phyloP scores from a whole-genome alignment of 2,329 filamentous ascomycete genomes.

The Pseudocercospora crystallina region DNA sequence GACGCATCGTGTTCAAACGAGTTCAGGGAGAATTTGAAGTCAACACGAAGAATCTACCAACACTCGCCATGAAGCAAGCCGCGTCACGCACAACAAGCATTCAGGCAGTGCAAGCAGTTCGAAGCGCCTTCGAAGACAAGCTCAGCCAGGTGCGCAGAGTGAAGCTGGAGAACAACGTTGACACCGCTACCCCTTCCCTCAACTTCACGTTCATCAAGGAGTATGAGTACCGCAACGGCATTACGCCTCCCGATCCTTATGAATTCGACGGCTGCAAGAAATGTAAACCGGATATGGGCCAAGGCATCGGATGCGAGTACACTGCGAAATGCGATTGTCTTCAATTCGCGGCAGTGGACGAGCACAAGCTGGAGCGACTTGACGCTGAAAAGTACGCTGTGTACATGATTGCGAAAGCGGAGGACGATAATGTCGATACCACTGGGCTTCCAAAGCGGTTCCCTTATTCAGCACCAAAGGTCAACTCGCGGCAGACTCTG shows the following conservation, averaged over 20 bases:
- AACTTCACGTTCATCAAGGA: conserved; percentile 69
- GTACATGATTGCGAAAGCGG: conserved; percentile 23
- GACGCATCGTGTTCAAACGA: conserved; percentile 35
- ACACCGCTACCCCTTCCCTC: conserved; percentile 56
- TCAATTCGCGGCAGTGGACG: conserved; percentile 57
- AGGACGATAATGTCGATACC: conserved; percentile 27
- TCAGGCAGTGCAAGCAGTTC: conserved; percentile 38
- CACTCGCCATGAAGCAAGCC: conserved; percentile 36
- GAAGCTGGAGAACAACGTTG: conserved; percentile 56
- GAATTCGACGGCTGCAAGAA: conserved; percentile 67
- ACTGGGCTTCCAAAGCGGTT: conserved; percentile 53
- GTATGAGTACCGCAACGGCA: conserved; percentile 60
- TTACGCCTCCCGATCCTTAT: conserved; percentile 55
- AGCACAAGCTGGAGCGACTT: conserved; percentile 35
- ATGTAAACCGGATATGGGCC: conserved; percentile 59
- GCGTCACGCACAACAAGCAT: conserved; percentile 32
- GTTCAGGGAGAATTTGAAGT: background rate
- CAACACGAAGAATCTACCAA: conserved; percentile 37
- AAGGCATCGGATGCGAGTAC: conserved; percentile 61
- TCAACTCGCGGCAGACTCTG: conserved; percentile 25
- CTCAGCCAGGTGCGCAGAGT: conserved; percentile 28
- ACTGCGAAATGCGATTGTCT: conserved; percentile 65
- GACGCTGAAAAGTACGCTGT: conserved; percentile 20
- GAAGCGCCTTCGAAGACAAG: conserved; percentile 39
- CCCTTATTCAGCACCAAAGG: conserved; percentile 56